phyloP scores from a whole-genome alignment of 129 eudicot genomes.

The Rutidosis leptorrhynchoides region DNA sequence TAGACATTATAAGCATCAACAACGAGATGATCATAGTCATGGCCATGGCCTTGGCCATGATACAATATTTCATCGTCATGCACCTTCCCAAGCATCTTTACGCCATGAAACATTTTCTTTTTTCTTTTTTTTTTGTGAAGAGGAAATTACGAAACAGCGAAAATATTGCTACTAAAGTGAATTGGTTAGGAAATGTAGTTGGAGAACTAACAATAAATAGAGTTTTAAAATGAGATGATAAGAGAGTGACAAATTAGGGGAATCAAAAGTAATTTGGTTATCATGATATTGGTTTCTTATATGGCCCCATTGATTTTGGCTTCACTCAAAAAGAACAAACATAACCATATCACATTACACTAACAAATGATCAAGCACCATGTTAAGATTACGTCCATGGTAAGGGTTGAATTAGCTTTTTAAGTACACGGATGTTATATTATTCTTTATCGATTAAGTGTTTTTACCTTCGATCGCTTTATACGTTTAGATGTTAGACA shows the following conservation, averaged over 20 bases:
- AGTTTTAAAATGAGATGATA: constrained; percentile 22
- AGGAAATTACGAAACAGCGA: neutral
- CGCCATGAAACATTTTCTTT: constrained; percentile 19
- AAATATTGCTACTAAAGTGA: constrained; percentile 6
- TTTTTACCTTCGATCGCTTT: neutral
- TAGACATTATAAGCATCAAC: neutral
- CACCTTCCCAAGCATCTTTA: constrained; percentile 25
- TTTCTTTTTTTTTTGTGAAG: constrained; percentile 7
- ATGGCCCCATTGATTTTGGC: constrained; percentile 17
- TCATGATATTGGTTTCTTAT: neutral
- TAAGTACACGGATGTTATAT: neutral
- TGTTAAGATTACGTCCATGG: constrained; percentile 4
- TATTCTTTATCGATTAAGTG: neutral
- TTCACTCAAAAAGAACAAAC: neutral
- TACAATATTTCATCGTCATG: constrained; percentile 20
- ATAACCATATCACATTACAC: neutral
- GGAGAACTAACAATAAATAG: constrained; percentile 23
- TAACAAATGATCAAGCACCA: neutral
- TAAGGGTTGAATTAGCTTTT: neutral
- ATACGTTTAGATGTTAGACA: too few relatives aligned
- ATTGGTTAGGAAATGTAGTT: constrained; percentile 16
- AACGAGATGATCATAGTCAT: neutral
- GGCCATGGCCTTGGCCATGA: constrained; percentile 14
- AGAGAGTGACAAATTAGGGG: constrained; percentile 18
- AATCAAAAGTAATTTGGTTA: constrained; percentile 14